phyloP scores from a whole-genome alignment of 176 grass and related monocot genomes.

The Phoenix roebelenii region DNA sequence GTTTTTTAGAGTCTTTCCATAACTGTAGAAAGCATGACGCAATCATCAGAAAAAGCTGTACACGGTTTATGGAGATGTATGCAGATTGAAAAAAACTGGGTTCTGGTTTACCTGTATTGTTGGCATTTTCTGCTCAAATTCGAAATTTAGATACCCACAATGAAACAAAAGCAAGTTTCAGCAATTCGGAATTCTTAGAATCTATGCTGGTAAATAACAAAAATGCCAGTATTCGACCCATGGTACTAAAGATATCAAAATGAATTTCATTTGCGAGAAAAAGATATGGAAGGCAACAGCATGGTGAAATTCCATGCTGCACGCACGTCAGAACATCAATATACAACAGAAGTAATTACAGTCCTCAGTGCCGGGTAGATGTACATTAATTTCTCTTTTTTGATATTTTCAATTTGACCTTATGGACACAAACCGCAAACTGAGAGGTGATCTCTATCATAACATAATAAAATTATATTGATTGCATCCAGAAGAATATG shows the following conservation, averaged over 20 bases:
- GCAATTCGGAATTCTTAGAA: conserved; percentile 15
- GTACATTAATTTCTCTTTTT: too few relatives aligned
- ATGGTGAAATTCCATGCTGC: too few relatives aligned
- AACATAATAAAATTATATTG: too few relatives aligned
- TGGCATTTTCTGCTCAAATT: conserved; percentile 81
- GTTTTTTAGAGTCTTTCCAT: conserved; percentile 49
- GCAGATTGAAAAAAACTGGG: conserved; percentile 21
- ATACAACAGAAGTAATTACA: too few relatives aligned
- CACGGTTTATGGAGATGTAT: background rate
- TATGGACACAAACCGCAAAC: too few relatives aligned
- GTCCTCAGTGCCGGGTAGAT: too few relatives aligned
- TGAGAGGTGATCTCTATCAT: too few relatives aligned
- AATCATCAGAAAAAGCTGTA: conserved; percentile 27
- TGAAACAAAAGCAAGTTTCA: conserved; percentile 31
- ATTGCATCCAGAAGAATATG: too few relatives aligned
- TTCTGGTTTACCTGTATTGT: conserved; percentile 65
- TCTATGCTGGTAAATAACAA: conserved; percentile 13
- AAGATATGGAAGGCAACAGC: background rate
- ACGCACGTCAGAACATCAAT: too few relatives aligned
- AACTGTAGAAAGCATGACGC: conserved; percentile 39
- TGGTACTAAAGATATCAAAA: conserved; percentile 20
- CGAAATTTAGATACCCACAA: conserved; percentile 8
- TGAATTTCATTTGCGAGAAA: background rate
- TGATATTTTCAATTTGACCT: too few relatives aligned
- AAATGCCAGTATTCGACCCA: conserved; percentile 19